Evolutionary conservation across 495 filamentous ascomycete genomes (phyloP).

Genomic region (Aspergillus avenaceus): DNA sequence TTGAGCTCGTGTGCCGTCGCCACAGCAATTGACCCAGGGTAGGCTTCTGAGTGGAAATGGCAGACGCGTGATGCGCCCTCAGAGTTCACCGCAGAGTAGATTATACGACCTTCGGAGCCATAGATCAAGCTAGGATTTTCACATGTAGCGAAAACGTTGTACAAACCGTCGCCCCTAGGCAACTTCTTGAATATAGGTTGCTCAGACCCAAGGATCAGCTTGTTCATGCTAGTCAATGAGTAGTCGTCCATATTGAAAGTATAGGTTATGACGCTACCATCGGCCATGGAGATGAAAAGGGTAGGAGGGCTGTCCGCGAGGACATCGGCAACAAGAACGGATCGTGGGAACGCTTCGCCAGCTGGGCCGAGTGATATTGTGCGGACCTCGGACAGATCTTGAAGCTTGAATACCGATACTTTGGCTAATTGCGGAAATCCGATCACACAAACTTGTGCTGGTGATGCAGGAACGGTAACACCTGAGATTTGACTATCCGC

Average conservation of each 20-base stretch:
- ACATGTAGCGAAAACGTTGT: slow-evolving; percentile 87
- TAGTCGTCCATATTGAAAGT: slow-evolving; percentile 55
- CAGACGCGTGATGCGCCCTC: slow-evolving; percentile 78
- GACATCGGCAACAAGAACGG: slow-evolving; percentile 72
- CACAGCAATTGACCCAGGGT: slow-evolving; percentile 74
- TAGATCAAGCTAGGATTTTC: slow-evolving; percentile 94
- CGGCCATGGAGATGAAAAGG: slow-evolving; percentile 89
- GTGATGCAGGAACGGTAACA: slow-evolving; percentile 57
- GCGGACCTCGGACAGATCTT: slow-evolving; percentile 57
- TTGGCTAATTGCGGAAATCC: slow-evolving; percentile 80
- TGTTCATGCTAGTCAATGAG: slow-evolving; percentile 67
- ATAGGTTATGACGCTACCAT: slow-evolving; percentile 88
- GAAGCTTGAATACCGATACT: slow-evolving; percentile 65
- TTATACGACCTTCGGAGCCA: slow-evolving; percentile 76
- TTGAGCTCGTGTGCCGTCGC: slow-evolving; percentile 73
- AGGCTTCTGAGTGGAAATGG: slow-evolving; percentile 76
- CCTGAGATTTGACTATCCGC: slow-evolving; percentile 77
- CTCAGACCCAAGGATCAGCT: slow-evolving; percentile 80
- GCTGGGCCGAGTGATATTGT: slow-evolving; percentile 56
- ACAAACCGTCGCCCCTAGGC: slow-evolving; percentile 57
- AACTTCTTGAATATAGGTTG: slow-evolving; percentile 76
- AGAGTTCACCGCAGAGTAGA: slow-evolving; percentile 94
- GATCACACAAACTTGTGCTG: slow-evolving; percentile 58
- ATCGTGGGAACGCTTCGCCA: slow-evolving; percentile 70
- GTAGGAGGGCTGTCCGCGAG: slow-evolving; percentile 62